A percentile compares a stretch with the other conserved stretches of the same genome.
phyloP scores from a whole-genome alignment of 306 rosid genomes.

The Quercus berberidifolia region DNA sequence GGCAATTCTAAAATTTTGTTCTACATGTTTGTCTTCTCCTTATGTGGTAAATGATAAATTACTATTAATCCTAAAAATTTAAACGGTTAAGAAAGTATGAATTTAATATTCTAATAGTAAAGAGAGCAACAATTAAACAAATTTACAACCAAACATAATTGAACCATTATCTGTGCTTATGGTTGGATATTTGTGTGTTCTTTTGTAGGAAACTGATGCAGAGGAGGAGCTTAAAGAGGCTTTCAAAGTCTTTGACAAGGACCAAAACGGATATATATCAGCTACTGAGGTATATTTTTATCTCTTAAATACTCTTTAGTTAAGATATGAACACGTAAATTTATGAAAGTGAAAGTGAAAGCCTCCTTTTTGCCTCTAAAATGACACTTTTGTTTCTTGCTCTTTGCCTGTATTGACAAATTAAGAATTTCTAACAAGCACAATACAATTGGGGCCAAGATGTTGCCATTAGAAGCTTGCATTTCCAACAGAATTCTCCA shows the following conservation, averaged over 20 bases:
- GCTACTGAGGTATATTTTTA: slow-evolving; percentile 68
- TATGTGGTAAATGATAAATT: too few species aligned
- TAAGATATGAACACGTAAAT: neutral
- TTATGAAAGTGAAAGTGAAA: neutral
- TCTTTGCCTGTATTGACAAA: neutral
- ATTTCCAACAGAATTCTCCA: neutral
- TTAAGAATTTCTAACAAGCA: neutral
- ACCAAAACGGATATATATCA: slow-evolving; percentile 88
- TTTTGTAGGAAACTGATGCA: slow-evolving; percentile 68
- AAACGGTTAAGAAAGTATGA: too few species aligned
- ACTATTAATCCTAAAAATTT: too few species aligned
- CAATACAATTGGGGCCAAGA: neutral
- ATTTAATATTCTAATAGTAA: too few species aligned
- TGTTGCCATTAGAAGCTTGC: neutral
- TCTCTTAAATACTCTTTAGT: neutral
- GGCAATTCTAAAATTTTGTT: too few species aligned
- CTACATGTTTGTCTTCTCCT: too few species aligned
- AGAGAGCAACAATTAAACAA: too few species aligned
- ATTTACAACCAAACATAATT: neutral
- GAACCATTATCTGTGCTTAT: neutral
- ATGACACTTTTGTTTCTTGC: neutral
- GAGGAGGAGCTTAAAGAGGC: slow-evolving; percentile 94
- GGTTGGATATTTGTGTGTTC: neutral
- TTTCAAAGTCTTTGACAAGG: slow-evolving; percentile 93
- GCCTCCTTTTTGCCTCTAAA: neutral